Conservation (phyloP, 1,284 basidiomycete genomes). For the Melampsora medusae region DNA sequence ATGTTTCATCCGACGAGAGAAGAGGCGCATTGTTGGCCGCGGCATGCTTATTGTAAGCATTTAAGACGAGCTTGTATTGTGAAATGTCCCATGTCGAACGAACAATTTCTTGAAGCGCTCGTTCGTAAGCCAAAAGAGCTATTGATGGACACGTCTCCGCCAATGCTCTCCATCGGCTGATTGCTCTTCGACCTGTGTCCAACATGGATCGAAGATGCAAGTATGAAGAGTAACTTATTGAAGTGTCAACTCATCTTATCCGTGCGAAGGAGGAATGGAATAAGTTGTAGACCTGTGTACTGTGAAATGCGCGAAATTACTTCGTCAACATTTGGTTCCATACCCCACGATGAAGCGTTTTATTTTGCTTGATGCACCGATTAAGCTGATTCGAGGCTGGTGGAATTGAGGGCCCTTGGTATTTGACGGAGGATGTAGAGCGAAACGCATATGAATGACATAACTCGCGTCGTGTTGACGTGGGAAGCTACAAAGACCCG, state of each 20-base stretch:
- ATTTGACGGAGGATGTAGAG: too few relatives aligned
- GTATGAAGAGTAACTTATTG: background rate
- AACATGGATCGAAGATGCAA: background rate
- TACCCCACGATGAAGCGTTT: background rate
- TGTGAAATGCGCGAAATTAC: constrained; percentile 7
- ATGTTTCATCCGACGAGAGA: constrained; percentile 59
- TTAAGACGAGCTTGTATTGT: constrained; percentile 16
- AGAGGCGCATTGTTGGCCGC: background rate
- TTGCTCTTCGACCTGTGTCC: constrained; percentile 22
- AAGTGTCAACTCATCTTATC: background rate
- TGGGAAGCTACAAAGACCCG: too few relatives aligned
- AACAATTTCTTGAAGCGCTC: constrained; percentile 16
- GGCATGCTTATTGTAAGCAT: constrained; percentile 21
- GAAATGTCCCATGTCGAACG: constrained; percentile 21
- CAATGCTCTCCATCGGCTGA: constrained; percentile 27
- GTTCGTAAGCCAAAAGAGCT: constrained; percentile 12
- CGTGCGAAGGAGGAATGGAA: background rate
- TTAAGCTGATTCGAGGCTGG: too few relatives aligned
- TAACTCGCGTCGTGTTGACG: too few relatives aligned
- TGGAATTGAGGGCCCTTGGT: too few relatives aligned
- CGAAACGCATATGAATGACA: too few relatives aligned
- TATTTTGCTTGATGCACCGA: too few relatives aligned
- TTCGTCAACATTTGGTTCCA: constrained; percentile 4
- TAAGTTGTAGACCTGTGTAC: background rate
- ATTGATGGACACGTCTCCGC: background rate